Evolutionary conservation across 139 green algal genomes (phyloP).

Genomic region (Edaphochlamys debaryana): DNA sequence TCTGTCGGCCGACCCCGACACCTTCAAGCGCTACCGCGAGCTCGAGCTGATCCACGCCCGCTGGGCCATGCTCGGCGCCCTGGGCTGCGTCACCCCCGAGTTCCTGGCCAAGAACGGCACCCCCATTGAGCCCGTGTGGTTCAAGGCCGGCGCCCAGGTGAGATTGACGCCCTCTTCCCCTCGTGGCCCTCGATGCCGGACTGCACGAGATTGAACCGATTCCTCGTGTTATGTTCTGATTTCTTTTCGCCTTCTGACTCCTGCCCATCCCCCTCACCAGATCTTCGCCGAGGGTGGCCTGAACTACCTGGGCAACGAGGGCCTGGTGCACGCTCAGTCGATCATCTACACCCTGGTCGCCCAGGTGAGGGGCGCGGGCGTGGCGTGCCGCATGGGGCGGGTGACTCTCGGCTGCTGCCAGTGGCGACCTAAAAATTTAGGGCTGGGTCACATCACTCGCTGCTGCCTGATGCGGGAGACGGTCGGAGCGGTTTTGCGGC

Average conservation of each 20-base stretch:
- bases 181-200: no score
- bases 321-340: slow-evolving; percentile 94
- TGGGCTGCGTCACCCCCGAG: slow-evolving; percentile 81
- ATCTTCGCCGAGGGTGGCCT: slow-evolving; percentile 93
- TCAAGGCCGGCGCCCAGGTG: slow-evolving; percentile 95
- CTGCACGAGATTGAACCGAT: no score
- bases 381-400: no score
- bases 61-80: slow-evolving; percentile 95
- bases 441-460: no score
- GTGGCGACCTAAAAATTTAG: no score
- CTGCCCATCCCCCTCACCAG: no score
- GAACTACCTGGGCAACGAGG: slow-evolving; percentile 95
- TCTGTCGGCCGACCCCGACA: slow-evolving; percentile 91
- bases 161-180: no score
- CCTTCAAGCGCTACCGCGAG: slow-evolving; percentile 87
- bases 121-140: slow-evolving; percentile 92
- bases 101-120: slow-evolving; percentile 60
- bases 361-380: slow-evolving; percentile 79
- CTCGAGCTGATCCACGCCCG: slow-evolving; percentile 80
- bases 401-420: no score
- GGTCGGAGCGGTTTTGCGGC: no score
- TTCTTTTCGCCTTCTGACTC: no score
- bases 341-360: slow-evolving; percentile 90
- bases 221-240: no score
- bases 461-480: no score